phyloP scores from a whole-genome alignment of 2,329 filamentous ascomycete species.

The Aspergillus sergii region DNA sequence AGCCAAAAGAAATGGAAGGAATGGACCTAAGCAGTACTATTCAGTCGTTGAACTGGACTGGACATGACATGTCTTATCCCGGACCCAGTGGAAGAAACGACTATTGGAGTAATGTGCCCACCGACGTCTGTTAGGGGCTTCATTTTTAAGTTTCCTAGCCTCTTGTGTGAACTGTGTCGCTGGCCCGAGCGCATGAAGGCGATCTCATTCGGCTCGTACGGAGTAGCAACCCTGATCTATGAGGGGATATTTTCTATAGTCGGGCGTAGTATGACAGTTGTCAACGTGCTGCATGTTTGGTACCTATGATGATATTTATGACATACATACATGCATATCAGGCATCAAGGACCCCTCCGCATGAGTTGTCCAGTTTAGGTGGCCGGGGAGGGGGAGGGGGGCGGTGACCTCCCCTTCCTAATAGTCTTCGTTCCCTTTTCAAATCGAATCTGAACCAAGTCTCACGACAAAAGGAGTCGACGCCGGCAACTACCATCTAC shows the following conservation, averaged over 20 bases:
- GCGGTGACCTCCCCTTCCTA: neutral
- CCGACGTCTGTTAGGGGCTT: neutral
- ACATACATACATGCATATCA: constrained; percentile 6
- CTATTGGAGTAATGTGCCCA: neutral
- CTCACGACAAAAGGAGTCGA: neutral
- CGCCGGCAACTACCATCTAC: neutral
- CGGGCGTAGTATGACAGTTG: neutral
- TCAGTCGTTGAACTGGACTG: neutral
- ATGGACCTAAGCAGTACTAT: neutral
- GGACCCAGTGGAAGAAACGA: neutral
- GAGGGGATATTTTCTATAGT: neutral
- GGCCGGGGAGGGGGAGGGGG: too few relatives aligned
- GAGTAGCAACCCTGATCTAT: neutral
- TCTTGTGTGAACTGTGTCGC: neutral
- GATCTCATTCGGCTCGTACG: neutral
- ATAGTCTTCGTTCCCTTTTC: neutral
- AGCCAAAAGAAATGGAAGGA: neutral
- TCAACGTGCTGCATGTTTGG: neutral
- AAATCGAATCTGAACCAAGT: neutral
- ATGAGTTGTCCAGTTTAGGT: neutral
- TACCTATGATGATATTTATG: neutral
- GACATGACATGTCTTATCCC: constrained; percentile 5
- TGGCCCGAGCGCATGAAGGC: neutral
- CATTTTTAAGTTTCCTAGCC: neutral
- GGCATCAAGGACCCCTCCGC: neutral